Base-by-base conservation (phyloP, 768 basidiomycete genomes). In the Pleurotus djamor region DNA sequence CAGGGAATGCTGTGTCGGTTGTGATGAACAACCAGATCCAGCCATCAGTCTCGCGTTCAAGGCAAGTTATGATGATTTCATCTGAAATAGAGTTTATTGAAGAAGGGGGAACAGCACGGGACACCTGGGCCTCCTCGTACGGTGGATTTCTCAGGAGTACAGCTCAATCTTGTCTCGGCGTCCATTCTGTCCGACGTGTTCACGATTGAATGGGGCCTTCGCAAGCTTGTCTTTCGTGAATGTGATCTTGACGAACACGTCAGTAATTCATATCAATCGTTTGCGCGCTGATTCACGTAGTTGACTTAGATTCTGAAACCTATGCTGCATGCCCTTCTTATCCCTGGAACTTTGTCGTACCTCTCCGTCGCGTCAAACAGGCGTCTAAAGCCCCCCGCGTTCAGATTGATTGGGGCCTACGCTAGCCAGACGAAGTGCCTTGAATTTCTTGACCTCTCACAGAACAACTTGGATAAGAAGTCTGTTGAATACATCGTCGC, bases 151-250 rank as follows among this genome's bases (percentile, higher is more conserved):
- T 88, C 93, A 2, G 84, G 90, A 8, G 84, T 89, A 17, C 88
- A 88, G 65, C 79, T 98, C 16, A 89, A 84, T 0, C 71, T 80
- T 1, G 80, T 86, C 1, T 79, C 84, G 0, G 89, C 93, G 0
- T 86, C 88, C 10, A 87, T 94, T 14, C 80, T 99, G 14, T 89
- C 96, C 0, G 96, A 98, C 72, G 86, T 97, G 12, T 86, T 98
- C 63, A 85, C 86, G 6, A 88, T 97, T 59, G 94, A 98, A 71
- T 98, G 95, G 91, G 96, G 95, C 0, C 75, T 97, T 16, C 79
- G 89, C 32, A 96, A 94, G 66, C 76, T 96, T 17, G 87, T 90
- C 0, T 82, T 97, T 57, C 85, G 92, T 44, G 90, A 91, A 69
- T 98, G 95, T 66, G 87, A 95, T 64, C 71, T 98, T 17, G 93